These are phyloP conservation scores for Fusarium cicatricum DNA, from an alignment of 2,329 filamentous ascomycete species.

Conservation along the genomic window DNA sequence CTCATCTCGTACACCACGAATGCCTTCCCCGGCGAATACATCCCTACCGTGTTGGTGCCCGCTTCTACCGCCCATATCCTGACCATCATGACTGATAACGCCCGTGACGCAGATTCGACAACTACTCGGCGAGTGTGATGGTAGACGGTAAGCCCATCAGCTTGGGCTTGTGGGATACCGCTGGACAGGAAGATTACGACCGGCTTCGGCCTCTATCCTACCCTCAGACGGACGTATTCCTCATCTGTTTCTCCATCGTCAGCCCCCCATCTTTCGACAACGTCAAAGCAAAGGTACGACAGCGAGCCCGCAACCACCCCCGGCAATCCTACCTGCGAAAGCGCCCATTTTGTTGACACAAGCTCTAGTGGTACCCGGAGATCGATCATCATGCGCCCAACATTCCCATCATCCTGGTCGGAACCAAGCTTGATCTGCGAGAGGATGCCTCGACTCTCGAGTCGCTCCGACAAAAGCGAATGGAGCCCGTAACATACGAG, in stretches of 20 bases:
- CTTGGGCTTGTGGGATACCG: conserved; percentile 97
- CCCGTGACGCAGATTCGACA: conserved; percentile 78
- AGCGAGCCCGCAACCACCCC: conserved; percentile 4
- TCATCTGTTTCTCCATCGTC: conserved; percentile 98
- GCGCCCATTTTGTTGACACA: conserved; percentile 16
- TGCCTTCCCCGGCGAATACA: conserved; percentile 99
- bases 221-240: conserved; percentile 96
- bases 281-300: conserved; percentile 92
- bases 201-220: conserved; percentile 93
- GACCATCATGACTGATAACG: conserved; percentile 14
- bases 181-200: conserved; percentile 98
- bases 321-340: neutral
- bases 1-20: conserved; percentile 99
- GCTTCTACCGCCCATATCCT: neutral
- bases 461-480: conserved; percentile 86
- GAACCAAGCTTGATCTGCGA: conserved; percentile 94
- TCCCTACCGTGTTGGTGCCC: conserved; percentile 88
- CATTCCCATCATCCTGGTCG: conserved; percentile 95
- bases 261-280: conserved; percentile 98
- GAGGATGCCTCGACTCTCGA: conserved; percentile 87
- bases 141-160: conserved; percentile 98
- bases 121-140: conserved; percentile 99
- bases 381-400: conserved; percentile 96
- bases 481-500: conserved; percentile 96
- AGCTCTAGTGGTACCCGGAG: conserved; percentile 87